Base-by-base conservation (phyloP, 2,329 filamentous ascomycete species). In the Aspergillus ochraceus region DNA sequence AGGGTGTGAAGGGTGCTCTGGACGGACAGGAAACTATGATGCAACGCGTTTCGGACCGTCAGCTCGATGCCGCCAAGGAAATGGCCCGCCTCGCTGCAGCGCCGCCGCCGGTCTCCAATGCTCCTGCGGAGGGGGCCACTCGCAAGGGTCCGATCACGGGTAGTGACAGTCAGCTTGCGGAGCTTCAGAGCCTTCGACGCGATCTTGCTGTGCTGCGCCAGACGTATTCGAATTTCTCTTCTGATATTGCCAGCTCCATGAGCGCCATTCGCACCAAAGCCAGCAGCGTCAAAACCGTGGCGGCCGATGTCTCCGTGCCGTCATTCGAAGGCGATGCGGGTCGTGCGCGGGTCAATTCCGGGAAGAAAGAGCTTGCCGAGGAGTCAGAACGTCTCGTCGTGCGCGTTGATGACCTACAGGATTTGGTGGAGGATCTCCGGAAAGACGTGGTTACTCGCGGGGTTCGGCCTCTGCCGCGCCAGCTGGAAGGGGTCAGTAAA, bases 371-470 rank as follows among this genome's bases (percentile, higher is more conserved):
- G 60, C 86, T 99, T 61, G 90, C 89, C 54, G 83, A 89, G 26
- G 94, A 98, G 73, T 96, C 92, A 0, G 94, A 98, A 75, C 89
- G 88, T 63, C 88, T 99, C 58, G 93, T 99, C 66, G 89, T 87
- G 67, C 90, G 92, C 71, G 95, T 99, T 11, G 95, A 99, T 72
- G 94, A 98, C 71, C 84, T 99, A n/a, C 95, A 98, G 77, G 95
- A 99, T 75, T 83, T 95, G 57, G 91, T 99, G 20, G 95, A 99
- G 76, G 95, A 99, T 73, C 84, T 99, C 49, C 92, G 95, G 62
- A 98, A 99, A 79, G 95, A 99, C 71, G 95, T 99, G 50, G 95
- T 99, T 51, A 84, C 88, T 60, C 91, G 95, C 60, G 95, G 95
- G 59, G 95, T 99, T 50, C 89, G 95, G 39, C 95, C 95, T 9